Evolutionary conservation across 2,329 filamentous ascomycete genomes (phyloP).

Genomic region (Dichotomopilus funicola): DNA sequence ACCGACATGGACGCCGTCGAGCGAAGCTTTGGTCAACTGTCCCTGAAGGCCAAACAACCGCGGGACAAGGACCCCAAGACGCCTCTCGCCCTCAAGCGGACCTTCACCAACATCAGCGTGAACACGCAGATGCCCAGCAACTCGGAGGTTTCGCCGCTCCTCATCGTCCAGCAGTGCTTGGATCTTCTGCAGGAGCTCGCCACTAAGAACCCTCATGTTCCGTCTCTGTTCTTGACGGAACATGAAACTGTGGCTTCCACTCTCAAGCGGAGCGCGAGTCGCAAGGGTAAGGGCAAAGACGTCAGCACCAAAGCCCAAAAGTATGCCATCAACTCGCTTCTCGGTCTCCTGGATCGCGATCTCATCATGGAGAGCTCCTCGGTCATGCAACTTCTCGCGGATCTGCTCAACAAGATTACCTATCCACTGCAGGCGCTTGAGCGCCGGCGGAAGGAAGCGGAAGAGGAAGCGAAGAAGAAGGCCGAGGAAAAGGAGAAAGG

Average conservation of each 20-base stretch:
- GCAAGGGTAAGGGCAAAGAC: slow-evolving; percentile 87
- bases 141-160: slow-evolving; percentile 84
- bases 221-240: slow-evolving; percentile 88
- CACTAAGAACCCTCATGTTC: slow-evolving; percentile 76
- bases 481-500: slow-evolving; percentile 29
- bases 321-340: slow-evolving; percentile 85
- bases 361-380: slow-evolving; percentile 95
- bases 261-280: slow-evolving; percentile 67
- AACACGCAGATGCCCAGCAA: slow-evolving; percentile 48
- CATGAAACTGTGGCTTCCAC: slow-evolving; percentile 70
- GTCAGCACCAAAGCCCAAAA: slow-evolving; percentile 80
- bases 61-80: slow-evolving; percentile 67
- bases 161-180: slow-evolving; percentile 94
- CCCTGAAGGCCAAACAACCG: slow-evolving; percentile 79
- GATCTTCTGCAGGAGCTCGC: slow-evolving; percentile 78
- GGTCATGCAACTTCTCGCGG: slow-evolving; percentile 90
- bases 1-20: slow-evolving; percentile 90
- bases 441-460: slow-evolving; percentile 71
- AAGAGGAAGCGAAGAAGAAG: slow-evolving; percentile 46
- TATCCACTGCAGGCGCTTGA: slow-evolving; percentile 75
- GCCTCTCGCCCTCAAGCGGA: slow-evolving; percentile 72
- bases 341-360: slow-evolving; percentile 84
- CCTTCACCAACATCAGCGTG: slow-evolving; percentile 52
- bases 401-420: slow-evolving; percentile 81
- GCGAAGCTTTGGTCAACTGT: slow-evolving; percentile 88